These are phyloP conservation scores for Haplosporangium gracile DNA, from an alignment of 192 early-diverging fungal genomes.

Conservation along the genomic window DNA sequence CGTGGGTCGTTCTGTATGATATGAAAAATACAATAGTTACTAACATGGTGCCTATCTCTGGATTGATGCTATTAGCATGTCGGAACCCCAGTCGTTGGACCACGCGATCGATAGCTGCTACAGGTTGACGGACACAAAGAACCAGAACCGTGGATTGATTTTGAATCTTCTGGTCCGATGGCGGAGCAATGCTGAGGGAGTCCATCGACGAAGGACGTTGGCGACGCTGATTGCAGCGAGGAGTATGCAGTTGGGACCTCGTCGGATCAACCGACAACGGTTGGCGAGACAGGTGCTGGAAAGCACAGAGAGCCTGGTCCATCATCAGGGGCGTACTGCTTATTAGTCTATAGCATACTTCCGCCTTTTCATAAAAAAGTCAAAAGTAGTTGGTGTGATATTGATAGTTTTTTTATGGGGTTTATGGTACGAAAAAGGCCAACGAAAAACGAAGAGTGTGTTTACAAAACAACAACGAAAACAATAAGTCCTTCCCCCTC, in stretches of 20 bases:
- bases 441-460: not conserved
- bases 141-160: slow-evolving; percentile 28
- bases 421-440: too few species aligned
- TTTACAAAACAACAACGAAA: not conserved
- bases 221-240: slow-evolving; percentile 41
- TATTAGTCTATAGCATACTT: not conserved
- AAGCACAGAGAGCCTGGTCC: not conserved
- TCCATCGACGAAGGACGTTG: slow-evolving; percentile 36
- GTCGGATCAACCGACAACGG: slow-evolving; percentile 31
- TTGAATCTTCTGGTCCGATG: slow-evolving; percentile 41
- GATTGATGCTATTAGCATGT: slow-evolving; percentile 29
- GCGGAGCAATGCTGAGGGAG: slow-evolving; percentile 35
- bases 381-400: too few species aligned
- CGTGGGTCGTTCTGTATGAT: not conserved
- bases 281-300: slow-evolving; percentile 27
- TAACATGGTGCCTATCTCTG: not conserved
- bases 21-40: not conserved
- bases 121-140: slow-evolving; percentile 32
- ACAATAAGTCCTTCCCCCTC: not conserved
- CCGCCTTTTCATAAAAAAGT: too few species aligned
- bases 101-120: slow-evolving; percentile 52
- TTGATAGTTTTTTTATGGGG: too few species aligned
- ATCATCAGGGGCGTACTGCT: not conserved
- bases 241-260: slow-evolving; percentile 25
- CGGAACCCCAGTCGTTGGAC: slow-evolving; percentile 33